Base-by-base conservation (phyloP, 805 yeast species). In the Kazachstania viticola region DNA sequence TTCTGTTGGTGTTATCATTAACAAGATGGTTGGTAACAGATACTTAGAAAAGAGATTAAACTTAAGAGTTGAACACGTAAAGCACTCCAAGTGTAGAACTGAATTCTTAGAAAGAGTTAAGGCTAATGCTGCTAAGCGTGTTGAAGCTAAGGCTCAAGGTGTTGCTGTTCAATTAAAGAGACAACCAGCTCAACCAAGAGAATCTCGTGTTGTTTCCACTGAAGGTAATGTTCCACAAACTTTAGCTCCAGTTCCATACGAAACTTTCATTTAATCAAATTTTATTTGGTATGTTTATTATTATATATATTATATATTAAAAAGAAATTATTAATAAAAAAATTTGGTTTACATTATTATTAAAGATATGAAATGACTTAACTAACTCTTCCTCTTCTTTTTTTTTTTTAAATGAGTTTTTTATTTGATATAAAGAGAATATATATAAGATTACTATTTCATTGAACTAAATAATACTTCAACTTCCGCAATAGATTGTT, bases 71-170 rank as follows among this genome's bases (percentile, higher is more conserved):
- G 98, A 91, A 78, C 98, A 91, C 74, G 73, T 91, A 63, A 87
- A 85, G 75, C 98, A 91, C 84, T 91, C 98, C 63, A 88, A 88
- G 74, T 91, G 97, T 79, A 88, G 98, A 75, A 82, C 82, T 68
- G 97, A 91, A 73, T 91, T 91, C 72, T 77, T 91, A 70, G 80
- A 82, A 79, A 85, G 98, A 76, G 98, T 91, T 62, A 88, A 87
- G 78, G 64, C 78, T 62, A 91, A 88, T 72, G 95, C 94, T 66
- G 91, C 83, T 56, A 75, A 74, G 74, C 80, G 78, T 73, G 67
- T 66, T 56, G 97, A 81, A 69, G 98, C 97, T 56, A 87, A 85
- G 77, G 87, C 80, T 52, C 70, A 79, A 65, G 97, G 97, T 67
- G 79, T 75, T 63, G 68, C 81, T 55, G 88, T 82, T 49, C 73